These are phyloP conservation scores for Remersonia thermophila DNA, from an alignment of 2,329 filamentous ascomycete species.

Conservation along the genomic window DNA sequence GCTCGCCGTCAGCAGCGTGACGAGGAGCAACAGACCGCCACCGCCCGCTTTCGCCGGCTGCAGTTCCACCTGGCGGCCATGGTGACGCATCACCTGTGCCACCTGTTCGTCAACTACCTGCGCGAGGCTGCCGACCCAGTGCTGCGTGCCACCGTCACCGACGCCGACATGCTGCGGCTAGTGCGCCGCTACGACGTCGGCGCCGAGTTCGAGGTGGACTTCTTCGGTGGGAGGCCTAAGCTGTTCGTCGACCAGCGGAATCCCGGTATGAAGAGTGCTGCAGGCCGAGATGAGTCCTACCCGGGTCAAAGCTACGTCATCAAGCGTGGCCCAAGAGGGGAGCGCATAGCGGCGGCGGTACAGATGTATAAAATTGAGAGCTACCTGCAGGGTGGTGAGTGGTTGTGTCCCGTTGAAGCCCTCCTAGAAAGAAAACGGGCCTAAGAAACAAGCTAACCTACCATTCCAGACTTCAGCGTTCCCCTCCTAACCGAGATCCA, in stretches of 20 bases:
- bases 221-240: slow-evolving; percentile 14
- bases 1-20: slow-evolving; percentile 6
- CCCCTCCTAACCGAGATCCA: slow-evolving; percentile 11
- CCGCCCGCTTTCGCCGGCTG: slow-evolving; percentile 10
- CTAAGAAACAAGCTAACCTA: too few species aligned
- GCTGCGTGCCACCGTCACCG: slow-evolving; percentile 2
- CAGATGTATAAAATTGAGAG: slow-evolving; percentile 12
- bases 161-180: slow-evolving; percentile 11
- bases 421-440: too few species aligned
- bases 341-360: slow-evolving; percentile 10
- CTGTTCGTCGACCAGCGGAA: slow-evolving; percentile 10
- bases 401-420: neutral
- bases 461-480: slow-evolving; percentile 10
- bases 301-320: slow-evolving; percentile 12
- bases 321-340: slow-evolving; percentile 5
- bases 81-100: slow-evolving; percentile 15
- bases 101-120: slow-evolving; percentile 14
- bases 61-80: slow-evolving; percentile 13
- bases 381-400: slow-evolving; percentile 13
- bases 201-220: slow-evolving; percentile 13
- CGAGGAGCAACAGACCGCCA: slow-evolving; percentile 4
- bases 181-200: slow-evolving; percentile 13
- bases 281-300: slow-evolving; percentile 3
- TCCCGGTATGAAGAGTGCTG: neutral
- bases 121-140: neutral